A percentile compares a stretch with the other conserved stretches of the same genome.
phyloP scores from a whole-genome alignment of 2,329 filamentous ascomycete genomes.

The Parasarocladium wereldwijsianum region DNA sequence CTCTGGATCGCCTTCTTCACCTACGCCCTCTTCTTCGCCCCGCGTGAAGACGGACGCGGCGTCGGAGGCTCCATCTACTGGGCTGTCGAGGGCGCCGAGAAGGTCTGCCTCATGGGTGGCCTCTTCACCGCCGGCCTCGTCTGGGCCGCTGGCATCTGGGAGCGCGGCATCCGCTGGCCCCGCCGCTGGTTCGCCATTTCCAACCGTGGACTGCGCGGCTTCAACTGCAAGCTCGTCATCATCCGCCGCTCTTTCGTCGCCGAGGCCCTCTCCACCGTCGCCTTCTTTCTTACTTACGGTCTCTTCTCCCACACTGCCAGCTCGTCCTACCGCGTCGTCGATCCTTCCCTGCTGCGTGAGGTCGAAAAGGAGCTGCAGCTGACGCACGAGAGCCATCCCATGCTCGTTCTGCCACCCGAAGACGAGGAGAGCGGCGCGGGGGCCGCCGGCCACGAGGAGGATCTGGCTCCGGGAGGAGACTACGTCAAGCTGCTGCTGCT shows the following conservation, averaged over 20 bases:
- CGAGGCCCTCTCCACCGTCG: constrained; percentile 57
- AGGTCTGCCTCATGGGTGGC: constrained; percentile 82
- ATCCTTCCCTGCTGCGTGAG: constrained; percentile 44
- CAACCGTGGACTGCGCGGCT: constrained; percentile 76
- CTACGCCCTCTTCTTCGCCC: constrained; percentile 86
- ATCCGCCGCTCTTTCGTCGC: constrained; percentile 71
- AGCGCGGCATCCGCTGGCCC: constrained; percentile 87
- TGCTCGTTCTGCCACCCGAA: constrained; percentile 24
- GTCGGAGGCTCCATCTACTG: constrained; percentile 92
- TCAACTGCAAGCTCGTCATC: constrained; percentile 94
- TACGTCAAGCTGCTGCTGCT: constrained; percentile 81
- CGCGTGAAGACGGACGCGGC: constrained; percentile 84
- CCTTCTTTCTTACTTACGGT: constrained; percentile 66
- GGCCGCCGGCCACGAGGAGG: constrained; percentile 82
- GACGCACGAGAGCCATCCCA: constrained; percentile 24
- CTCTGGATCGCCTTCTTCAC: constrained; percentile 75
- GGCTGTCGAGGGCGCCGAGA: constrained; percentile 82
- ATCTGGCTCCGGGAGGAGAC: constrained; percentile 78
- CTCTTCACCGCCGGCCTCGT: constrained; percentile 75
- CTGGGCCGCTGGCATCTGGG: constrained; percentile 94
- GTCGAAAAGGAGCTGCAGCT: constrained; percentile 44
- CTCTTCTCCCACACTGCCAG: constrained; percentile 52
- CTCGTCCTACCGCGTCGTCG: constrained; percentile 64
- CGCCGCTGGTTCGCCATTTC: constrained; percentile 78
- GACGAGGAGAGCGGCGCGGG: constrained; percentile 45